Conservation (phyloP, 2,329 filamentous ascomycete genomes). For the Exutisphaerella laricina region DNA sequence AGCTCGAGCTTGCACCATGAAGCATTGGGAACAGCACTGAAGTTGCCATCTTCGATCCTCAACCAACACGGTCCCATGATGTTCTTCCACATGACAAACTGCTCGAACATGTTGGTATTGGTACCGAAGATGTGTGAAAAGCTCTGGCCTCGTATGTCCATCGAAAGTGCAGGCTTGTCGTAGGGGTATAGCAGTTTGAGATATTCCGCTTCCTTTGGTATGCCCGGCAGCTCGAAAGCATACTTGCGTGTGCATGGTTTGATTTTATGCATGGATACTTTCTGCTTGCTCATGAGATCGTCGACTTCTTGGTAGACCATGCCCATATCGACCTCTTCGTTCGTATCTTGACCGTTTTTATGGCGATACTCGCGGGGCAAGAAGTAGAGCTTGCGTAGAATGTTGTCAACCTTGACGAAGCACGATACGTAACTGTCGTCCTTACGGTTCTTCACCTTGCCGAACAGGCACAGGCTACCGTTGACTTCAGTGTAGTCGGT, state of each 20-base stretch:
- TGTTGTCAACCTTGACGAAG: constrained; percentile 93
- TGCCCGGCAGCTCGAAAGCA: constrained; percentile 81
- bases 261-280: constrained; percentile 86
- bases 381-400: constrained; percentile 88
- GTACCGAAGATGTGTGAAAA: constrained; percentile 92
- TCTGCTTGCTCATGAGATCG: constrained; percentile 77
- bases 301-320: constrained; percentile 90
- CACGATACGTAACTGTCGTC: constrained; percentile 76
- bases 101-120: constrained; percentile 91
- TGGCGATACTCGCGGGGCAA: constrained; percentile 66
- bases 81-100: constrained; percentile 98
- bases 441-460: constrained; percentile 89
- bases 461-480: constrained; percentile 87
- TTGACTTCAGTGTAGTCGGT: constrained; percentile 91
- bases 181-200: constrained; percentile 96
- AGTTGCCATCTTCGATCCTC: constrained; percentile 80
- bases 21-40: constrained; percentile 77
- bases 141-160: constrained; percentile 70
- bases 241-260: constrained; percentile 88
- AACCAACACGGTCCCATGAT: constrained; percentile 99
- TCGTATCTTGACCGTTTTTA: constrained; percentile 59
- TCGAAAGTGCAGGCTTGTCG: constrained; percentile 68
- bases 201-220: constrained; percentile 86
- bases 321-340: constrained; percentile 75
- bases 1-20: constrained; percentile 97